These are phyloP conservation scores for Kwoniella heveanensis DNA, from an alignment of 768 basidiomycete genomes.

Conservation along the genomic window DNA sequence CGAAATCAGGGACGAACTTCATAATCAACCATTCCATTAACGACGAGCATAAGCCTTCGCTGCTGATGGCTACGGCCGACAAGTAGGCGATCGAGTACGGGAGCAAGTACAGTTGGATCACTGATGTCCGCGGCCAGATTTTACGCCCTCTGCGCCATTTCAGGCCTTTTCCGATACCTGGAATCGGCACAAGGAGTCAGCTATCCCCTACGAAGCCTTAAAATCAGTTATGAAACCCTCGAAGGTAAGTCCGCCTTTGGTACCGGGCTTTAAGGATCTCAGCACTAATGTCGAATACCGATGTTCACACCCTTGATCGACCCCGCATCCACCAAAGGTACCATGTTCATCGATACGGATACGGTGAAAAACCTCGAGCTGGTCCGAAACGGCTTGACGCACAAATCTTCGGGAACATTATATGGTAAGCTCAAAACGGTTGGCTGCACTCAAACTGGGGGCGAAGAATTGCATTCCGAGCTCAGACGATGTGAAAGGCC, in stretches of 20 bases:
- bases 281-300: background rate
- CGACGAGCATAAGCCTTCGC: constrained; percentile 78
- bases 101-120: too few relatives aligned
- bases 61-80: constrained; percentile 73
- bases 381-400: constrained; percentile 68
- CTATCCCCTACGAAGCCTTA: constrained; percentile 62
- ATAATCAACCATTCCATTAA: constrained; percentile 75
- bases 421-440: constrained; percentile 63
- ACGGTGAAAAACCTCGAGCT: constrained; percentile 87
- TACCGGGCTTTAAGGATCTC: background rate
- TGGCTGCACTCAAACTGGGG: background rate
- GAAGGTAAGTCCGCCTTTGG: constrained; percentile 59
- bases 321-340: constrained; percentile 61
- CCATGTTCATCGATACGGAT: constrained; percentile 91
- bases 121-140: constrained; percentile 62
- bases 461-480: too few relatives aligned
- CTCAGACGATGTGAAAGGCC: too few relatives aligned
- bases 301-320: too few relatives aligned
- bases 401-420: constrained; percentile 70
- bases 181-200: constrained; percentile 67
- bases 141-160: constrained; percentile 80
- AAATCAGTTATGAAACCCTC: constrained; percentile 65
- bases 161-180: constrained; percentile 83
- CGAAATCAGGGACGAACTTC: constrained; percentile 48
- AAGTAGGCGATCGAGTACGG: constrained; percentile 67